These are phyloP conservation scores for Nicotiana knightiana DNA, from an alignment of 257 asterid genomes.

Conservation along the genomic window DNA sequence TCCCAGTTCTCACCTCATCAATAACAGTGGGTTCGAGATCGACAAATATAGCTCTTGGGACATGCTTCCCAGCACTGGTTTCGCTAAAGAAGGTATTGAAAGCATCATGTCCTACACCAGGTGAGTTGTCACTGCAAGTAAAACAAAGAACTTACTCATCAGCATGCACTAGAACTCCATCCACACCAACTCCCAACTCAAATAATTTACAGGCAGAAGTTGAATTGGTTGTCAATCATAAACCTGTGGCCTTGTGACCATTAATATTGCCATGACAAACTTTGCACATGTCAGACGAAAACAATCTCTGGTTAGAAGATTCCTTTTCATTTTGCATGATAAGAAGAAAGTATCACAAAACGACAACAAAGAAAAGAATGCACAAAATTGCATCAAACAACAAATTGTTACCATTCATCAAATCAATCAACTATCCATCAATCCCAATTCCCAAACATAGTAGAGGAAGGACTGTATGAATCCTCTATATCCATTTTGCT, in stretches of 20 bases:
- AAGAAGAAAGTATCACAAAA: too few species aligned
- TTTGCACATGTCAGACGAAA: not conserved
- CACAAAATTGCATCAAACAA: not conserved
- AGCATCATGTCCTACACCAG: constrained; percentile 74
- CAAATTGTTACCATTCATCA: not conserved
- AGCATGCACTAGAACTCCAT: not conserved
- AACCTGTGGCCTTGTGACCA: too few species aligned
- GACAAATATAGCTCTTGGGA: constrained; percentile 81
- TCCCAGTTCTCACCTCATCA: constrained; percentile 76
- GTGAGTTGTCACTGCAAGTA: constrained; percentile 59
- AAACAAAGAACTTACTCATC: constrained; percentile 8
- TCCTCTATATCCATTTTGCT: too few species aligned
- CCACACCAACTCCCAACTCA: not conserved
- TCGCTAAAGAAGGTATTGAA: constrained; percentile 91
- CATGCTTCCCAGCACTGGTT: constrained; percentile 90
- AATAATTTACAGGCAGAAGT: too few species aligned
- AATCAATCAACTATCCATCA: too few species aligned
- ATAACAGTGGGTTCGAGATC: constrained; percentile 93
- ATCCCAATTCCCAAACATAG: too few species aligned
- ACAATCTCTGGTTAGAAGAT: not conserved
- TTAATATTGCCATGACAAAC: not conserved
- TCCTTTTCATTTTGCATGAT: not conserved
- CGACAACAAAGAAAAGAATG: too few species aligned
- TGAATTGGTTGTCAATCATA: not conserved
- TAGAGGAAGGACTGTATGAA: too few species aligned